These are phyloP conservation scores for Tausonia pullulans DNA, from an alignment of 1,284 basidiomycete genomes.

Conservation along the genomic window DNA sequence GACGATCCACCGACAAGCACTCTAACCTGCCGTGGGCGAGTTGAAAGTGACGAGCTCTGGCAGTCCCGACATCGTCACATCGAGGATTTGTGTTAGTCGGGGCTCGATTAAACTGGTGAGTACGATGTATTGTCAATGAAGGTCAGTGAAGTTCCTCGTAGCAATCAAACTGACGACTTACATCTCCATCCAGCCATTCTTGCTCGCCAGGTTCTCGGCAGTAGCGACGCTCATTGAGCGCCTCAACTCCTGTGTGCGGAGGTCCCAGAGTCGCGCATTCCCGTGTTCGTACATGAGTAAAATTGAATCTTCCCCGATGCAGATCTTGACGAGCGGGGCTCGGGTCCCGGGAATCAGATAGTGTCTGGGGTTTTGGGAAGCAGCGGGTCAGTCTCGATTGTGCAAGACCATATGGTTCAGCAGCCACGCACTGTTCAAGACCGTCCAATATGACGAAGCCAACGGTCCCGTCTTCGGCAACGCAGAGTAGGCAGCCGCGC, in stretches of 20 bases:
- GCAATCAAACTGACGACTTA: slow-evolving; percentile 31
- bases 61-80: not conserved
- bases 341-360: slow-evolving; percentile 68
- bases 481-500: slow-evolving; percentile 57
- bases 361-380: slow-evolving; percentile 38
- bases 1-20: not conserved
- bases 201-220: slow-evolving; percentile 57
- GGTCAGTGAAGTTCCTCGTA: not conserved
- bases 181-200: slow-evolving; percentile 62
- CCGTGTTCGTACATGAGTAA: slow-evolving; percentile 65
- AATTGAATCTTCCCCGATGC: slow-evolving; percentile 58
- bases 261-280: slow-evolving; percentile 76
- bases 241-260: slow-evolving; percentile 72
- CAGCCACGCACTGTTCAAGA: slow-evolving; percentile 53
- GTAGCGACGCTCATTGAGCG: slow-evolving; percentile 67
- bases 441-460: slow-evolving; percentile 65
- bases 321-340: slow-evolving; percentile 53
- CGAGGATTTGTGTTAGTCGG: not conserved
- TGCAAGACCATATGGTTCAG: slow-evolving; percentile 2
- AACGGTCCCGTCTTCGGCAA: slow-evolving; percentile 68
- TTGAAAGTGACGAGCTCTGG: not conserved
- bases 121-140: not conserved
- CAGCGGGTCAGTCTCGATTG: slow-evolving; percentile 5
- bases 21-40: slow-evolving; percentile 2
- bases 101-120: not conserved